Base-by-base conservation (phyloP, 2,329 filamentous ascomycete species). In the Pestalotiopsis sp. region DNA sequence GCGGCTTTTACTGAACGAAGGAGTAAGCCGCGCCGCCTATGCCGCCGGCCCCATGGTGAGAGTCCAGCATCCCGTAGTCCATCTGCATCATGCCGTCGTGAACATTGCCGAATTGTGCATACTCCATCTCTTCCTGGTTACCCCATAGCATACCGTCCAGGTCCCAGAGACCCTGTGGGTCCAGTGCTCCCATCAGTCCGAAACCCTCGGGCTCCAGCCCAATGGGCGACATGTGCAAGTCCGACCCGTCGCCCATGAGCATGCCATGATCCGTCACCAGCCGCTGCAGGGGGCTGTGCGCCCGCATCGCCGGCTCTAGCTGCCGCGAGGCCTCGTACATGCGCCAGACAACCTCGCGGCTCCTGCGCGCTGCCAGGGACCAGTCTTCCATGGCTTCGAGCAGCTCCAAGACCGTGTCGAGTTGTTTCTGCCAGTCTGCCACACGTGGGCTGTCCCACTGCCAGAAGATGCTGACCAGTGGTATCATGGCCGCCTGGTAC, bases 401-500 rank as follows among this genome's bases (percentile, higher is more conserved):
- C 57, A 90, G 84, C 68, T 88, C 85, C 6, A 90, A 84, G 41
- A 89, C 84, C 2, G 84, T 85, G 72, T 89, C 87, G 65, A 90
- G 86, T 76, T 89, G 87, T 72, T 83, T 83, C 72, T 86, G 84
- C 84, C 87, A 90, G 71, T 85, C 83, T 13, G 81, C 76, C 23
- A 86, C 82, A 41, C 81, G 81, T 11, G 84, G 82, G 74, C 80
- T 84, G 69, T 83, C 81, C 79, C 82, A 84, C 76, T 94, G 90
- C 84, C 89, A 91, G 77, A 94, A 94, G 13, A 95, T 84, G 25
- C 89, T 91, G 12, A 95, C 87, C 1, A 95, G 85, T 0, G 92
- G 92, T 9, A 95, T 90, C 90, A 95, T 93, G 71, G 89, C 89
- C 0, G 92, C 92, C 78, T 95, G 92, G 80, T 94, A 95, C 69